Evolutionary conservation across 495 filamentous ascomycete genomes (phyloP), one percentile per base, ranked within the genome.

Genomic region (Aspergillus leporis): DNA sequence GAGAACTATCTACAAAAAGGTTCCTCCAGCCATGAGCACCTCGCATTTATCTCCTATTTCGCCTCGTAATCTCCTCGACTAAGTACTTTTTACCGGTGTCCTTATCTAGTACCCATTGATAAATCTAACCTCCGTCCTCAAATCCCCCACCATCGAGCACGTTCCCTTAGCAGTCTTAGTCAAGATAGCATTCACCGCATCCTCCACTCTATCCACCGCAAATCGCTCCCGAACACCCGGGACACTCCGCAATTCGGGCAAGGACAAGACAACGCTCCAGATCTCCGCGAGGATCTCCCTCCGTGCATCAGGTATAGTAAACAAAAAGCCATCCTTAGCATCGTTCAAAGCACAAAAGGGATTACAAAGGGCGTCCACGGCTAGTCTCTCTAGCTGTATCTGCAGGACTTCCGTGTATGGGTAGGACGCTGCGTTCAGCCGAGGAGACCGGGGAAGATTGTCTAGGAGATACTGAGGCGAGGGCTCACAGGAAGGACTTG

Each of bases 91-190:
- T 28, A 61, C 51, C 47, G 53, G 53, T 9, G 56, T 58, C 14
- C 19, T 6, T 8, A 90, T 79, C 32, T 91, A 75, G 72, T 83
- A 91, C 19, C 88, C 89, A 72, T 90, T 92, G 59, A 92, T 86
- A 61, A 87, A 90, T n/a, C 83, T 79, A 46, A 92, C 81, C 71
- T 92, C 90, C 5, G 88, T 92, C 28, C 75, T 65, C 36, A 90
- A 78, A 70, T 92, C 88, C 69, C 89, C 87, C 25, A 88, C 65
- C 90, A 92, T 93, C 12, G 81, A 84, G 60, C 85, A 88, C 46
- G 79, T 81, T 65, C 91, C 90, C 36, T 79, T 73, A 3, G 67
- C 72, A 5, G 85, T 90, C 60, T 76, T 77, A 10, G 73, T 62
- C 13, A 80, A 81, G 4, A 89, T 81, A 18, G 66, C 48, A 18